Base-by-base conservation (phyloP, 2,329 filamentous ascomycete genomes). In the Cladosporium sp. region DNA sequence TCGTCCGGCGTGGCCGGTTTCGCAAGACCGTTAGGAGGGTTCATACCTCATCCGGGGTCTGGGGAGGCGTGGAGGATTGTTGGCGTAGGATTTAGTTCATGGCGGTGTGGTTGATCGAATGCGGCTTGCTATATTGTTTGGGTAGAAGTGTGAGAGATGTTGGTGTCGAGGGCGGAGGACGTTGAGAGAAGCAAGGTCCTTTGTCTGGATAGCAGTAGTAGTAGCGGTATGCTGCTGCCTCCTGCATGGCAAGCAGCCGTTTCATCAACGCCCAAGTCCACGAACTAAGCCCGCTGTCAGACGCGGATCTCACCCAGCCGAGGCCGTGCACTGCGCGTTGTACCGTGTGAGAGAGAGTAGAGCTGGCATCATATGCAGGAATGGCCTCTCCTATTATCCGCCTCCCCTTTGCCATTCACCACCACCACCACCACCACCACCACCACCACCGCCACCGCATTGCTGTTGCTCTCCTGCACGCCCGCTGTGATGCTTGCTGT, bases 1-100 rank as follows among this genome's bases (percentile, higher is more conserved):
- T 85, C 87, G 79, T 90, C 87, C 78, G 88, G 88, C 74, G 86
- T 85, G 77, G 89, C 85, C 74, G 85, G 78, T 69, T 79, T 77
- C 74, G 79, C 78, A 74, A 82, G 80, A 73, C 79, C 77, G 74
- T 80, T 78, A 57, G 80, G 76, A 66, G 77, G 63, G 55, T 65
- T 77, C 82, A 83, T 83, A 76, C 76, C 76, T 77, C 78, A 79
- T 79, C 59, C 67, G 67, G 62, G 59, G 59, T 53, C 50, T 62
- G 57, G 21, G 49, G 35, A 37, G 35, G 35, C 14, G 55, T 52
- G 59, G 59, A 62, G 46, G 44, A 37, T 53, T 37, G 44, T 28
- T 50, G 46, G 46, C 3, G 11, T 53, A n/a, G 37, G n/a, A n/a
- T 44, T 55, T 46, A 55, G 49, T 55, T 63, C 33, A 53, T 55